phyloP scores from a whole-genome alignment of 2,329 filamentous ascomycete genomes.

The Diaporthe citri region DNA sequence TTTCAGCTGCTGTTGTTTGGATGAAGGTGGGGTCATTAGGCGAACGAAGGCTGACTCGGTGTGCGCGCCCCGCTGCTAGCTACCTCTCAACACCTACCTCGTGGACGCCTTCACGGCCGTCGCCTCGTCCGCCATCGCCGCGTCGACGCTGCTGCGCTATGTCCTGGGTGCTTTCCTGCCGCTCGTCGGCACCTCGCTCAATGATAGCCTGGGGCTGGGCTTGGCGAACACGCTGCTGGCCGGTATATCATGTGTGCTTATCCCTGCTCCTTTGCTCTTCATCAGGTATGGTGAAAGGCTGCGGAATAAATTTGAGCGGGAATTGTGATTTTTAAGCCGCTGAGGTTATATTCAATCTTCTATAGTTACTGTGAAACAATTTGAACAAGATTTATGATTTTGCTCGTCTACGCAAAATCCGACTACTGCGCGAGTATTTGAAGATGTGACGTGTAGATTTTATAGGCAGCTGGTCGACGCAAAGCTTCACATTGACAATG shows the following conservation, averaged over 20 bases:
- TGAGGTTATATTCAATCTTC: neutral
- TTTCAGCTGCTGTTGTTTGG: too few relatives aligned
- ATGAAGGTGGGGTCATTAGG: neutral
- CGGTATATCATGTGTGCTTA: neutral
- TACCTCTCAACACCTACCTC: constrained; percentile 28
- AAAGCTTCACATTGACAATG: neutral
- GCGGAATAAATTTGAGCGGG: neutral
- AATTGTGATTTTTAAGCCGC: neutral
- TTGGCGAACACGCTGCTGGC: constrained; percentile 24
- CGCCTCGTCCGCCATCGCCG: constrained; percentile 29
- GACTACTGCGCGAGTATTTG: neutral
- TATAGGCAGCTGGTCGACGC: neutral
- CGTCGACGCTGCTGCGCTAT: constrained; percentile 21
- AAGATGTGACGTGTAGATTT: too few relatives aligned
- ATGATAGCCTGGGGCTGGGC: constrained; percentile 1
- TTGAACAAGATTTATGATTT: neutral
- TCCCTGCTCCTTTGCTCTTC: constrained; percentile 7
- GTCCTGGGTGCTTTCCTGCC: constrained; percentile 25
- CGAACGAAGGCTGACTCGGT: neutral
- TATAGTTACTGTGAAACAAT: neutral
- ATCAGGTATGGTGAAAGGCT: constrained; percentile 13
- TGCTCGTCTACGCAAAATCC: neutral
- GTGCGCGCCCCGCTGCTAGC: neutral
- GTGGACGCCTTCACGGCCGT: constrained; percentile 32
- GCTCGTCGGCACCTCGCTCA: neutral